Base-by-base conservation (phyloP, 1,284 basidiomycete species). In the Agroathelia rolfsii region DNA sequence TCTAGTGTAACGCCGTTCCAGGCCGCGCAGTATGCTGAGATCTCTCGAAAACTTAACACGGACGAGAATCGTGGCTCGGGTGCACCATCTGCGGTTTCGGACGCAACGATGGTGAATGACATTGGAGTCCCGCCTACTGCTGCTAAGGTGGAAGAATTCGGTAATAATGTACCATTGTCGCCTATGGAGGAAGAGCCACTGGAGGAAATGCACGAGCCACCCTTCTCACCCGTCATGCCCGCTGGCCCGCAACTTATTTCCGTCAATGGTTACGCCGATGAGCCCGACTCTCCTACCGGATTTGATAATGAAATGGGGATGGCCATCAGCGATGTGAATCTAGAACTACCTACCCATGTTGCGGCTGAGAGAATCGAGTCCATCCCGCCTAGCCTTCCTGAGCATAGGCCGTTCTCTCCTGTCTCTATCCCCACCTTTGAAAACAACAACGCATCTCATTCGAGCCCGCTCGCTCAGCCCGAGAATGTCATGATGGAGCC, bases 1-100 rank as follows among this genome's bases (percentile, higher is more conserved):
- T 72, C 73, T 10, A 80, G 78, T 44, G 69, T 81, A 3, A 72
- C 78, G 4, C 78, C 80, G 0, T 79, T 65, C 64, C 80, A 83
- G 48, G 78, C 74, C 15, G 64, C 62, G 0, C 80, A 83, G 49
- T 82, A 82, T 43, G 69, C 60, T n/a, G 76, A 76, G 44, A 81
- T 81, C 36, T 70, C 73, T 2, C 60, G 64, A 41, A 64, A 58
- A 12, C 48, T 83, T 28, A 66, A 70, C 36, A 50, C 62, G 6
- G 43, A 58, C 12, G 52, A 65, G 3, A 67, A 69, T 3, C 47
- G 44, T 22, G 52, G 55, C 14, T 41, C 59, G 28, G 52, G n/a
- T n/a, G 52, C 15, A 57, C 60, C 13, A 55, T 58, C 3, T 51
- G 56, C 34, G 45, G 54, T 12, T 48, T 55, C 32, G 48, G 56